These are phyloP conservation scores for Sergeia podlipaevii DNA, from an alignment of 208 protist species.

Conservation along the genomic window DNA sequence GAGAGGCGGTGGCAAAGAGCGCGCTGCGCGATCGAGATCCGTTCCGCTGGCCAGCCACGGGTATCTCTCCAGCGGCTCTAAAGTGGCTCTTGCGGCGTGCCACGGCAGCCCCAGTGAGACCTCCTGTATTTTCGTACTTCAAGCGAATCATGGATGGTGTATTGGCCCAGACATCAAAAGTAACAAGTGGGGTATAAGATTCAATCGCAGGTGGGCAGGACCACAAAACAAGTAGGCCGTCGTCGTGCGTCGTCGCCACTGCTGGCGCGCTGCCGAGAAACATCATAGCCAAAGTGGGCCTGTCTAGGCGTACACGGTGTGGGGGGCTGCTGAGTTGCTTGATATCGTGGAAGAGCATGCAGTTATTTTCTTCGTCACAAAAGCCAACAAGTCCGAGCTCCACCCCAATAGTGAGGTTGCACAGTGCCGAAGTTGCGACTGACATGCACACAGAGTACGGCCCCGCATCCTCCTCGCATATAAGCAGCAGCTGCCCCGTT, in stretches of 20 bases:
- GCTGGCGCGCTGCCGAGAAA: conserved; percentile 42
- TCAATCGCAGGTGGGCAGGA: conserved; percentile 40
- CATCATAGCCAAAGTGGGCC: conserved; percentile 14
- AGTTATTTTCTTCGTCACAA: conserved; percentile 23
- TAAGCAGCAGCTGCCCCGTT: conserved; percentile 38
- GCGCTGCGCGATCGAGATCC: too few species aligned
- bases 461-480: conserved; percentile 26
- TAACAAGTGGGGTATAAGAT: conserved; percentile 27
- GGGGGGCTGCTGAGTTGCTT: conserved; percentile 15
- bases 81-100: too few species aligned
- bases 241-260: conserved; percentile 35
- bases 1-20: too few species aligned
- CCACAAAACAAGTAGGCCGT: conserved; percentile 45
- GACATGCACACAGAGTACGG: conserved; percentile 10
- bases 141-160: background rate
- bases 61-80: too few species aligned
- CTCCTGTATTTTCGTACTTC: too few species aligned
- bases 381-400: conserved; percentile 50
- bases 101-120: too few species aligned
- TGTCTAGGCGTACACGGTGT: conserved; percentile 5
- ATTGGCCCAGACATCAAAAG: conserved; percentile 7
- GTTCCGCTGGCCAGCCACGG: too few species aligned
- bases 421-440: conserved; percentile 17
- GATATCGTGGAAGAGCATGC: conserved; percentile 48
- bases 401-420: conserved; percentile 41